Conservation (phyloP, 2,329 filamentous ascomycete species). For the Colletotrichum sidae region DNA sequence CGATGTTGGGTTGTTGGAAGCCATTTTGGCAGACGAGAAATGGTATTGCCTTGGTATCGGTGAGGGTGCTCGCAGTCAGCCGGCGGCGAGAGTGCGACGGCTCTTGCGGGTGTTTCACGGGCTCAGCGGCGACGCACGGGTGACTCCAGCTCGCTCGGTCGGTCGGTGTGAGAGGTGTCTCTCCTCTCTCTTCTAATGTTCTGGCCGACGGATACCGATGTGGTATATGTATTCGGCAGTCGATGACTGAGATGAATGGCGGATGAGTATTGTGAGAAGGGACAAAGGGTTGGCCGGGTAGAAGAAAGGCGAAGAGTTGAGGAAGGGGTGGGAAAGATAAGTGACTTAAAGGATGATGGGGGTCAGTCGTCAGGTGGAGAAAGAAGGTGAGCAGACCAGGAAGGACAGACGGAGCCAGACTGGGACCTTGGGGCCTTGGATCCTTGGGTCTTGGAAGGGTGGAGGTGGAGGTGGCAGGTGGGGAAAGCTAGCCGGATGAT, state of each 20-base stretch:
- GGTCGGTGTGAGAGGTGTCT: constrained; percentile 20
- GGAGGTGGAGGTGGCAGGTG: constrained; percentile 29
- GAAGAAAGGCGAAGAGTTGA: constrained; percentile 3
- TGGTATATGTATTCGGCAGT: constrained; percentile 56
- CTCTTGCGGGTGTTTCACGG: constrained; percentile 36
- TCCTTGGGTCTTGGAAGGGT: constrained; percentile 19
- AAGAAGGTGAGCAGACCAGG: constrained; percentile 35
- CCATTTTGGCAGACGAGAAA: constrained; percentile 18
- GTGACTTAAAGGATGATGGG: constrained; percentile 31
- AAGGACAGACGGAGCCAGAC: constrained; percentile 27
- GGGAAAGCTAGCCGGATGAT: constrained; percentile 33
- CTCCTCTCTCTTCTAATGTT: background rate
- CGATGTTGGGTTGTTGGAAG: constrained; percentile 34
- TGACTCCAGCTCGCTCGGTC: constrained; percentile 30
- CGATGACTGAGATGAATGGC: constrained; percentile 41
- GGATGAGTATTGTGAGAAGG: constrained; percentile 5
- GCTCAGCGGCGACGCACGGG: constrained; percentile 33
- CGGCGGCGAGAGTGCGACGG: constrained; percentile 32
- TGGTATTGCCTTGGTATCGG: constrained; percentile 18
- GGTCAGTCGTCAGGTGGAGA: constrained; percentile 33
- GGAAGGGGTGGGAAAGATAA: constrained; percentile 33
- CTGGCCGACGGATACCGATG: constrained; percentile 2
- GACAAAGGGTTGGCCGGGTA: constrained; percentile 10
- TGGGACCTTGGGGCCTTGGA: background rate
- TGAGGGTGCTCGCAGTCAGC: constrained; percentile 29